Conservation (phyloP, 345 rosid species). For the Pugionium cornutum region DNA sequence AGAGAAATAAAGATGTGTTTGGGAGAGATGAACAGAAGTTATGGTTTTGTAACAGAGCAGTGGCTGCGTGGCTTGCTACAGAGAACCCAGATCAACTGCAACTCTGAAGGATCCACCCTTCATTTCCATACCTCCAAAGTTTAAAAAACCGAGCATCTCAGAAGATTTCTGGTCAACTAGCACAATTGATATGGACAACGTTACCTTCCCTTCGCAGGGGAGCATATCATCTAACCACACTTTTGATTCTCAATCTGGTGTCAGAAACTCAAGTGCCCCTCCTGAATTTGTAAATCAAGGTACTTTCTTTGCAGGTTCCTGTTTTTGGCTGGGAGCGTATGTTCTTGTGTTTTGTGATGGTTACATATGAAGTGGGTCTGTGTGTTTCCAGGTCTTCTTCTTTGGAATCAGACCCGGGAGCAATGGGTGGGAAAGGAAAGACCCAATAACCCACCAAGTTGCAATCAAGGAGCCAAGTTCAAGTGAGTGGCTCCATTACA, state of each 20-base stretch:
- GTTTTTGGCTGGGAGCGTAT: neutral
- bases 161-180: slow-evolving; percentile 77
- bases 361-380: neutral
- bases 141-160: slow-evolving; percentile 46
- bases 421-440: slow-evolving; percentile 69
- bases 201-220: slow-evolving; percentile 59
- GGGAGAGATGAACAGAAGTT: slow-evolving; percentile 35
- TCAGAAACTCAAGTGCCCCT: slow-evolving; percentile 45
- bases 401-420: slow-evolving; percentile 83
- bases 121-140: slow-evolving; percentile 31
- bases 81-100: slow-evolving; percentile 40
- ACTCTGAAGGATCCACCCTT: slow-evolving; percentile 39
- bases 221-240: slow-evolving; percentile 61
- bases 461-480: slow-evolving; percentile 55
- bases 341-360: slow-evolving; percentile 8
- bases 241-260: slow-evolving; percentile 42
- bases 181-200: slow-evolving; percentile 66
- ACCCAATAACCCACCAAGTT: slow-evolving; percentile 34
- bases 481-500: slow-evolving; percentile 50
- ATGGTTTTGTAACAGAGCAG: slow-evolving; percentile 80
- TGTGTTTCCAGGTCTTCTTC: slow-evolving; percentile 61
- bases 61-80: slow-evolving; percentile 80
- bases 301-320: slow-evolving; percentile 31
- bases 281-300: slow-evolving; percentile 77
- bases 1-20: slow-evolving; percentile 1